Evolutionary conservation across 176 grass and related monocot genomes (phyloP).

Genomic region (Dendrocalamus sinicus): DNA sequence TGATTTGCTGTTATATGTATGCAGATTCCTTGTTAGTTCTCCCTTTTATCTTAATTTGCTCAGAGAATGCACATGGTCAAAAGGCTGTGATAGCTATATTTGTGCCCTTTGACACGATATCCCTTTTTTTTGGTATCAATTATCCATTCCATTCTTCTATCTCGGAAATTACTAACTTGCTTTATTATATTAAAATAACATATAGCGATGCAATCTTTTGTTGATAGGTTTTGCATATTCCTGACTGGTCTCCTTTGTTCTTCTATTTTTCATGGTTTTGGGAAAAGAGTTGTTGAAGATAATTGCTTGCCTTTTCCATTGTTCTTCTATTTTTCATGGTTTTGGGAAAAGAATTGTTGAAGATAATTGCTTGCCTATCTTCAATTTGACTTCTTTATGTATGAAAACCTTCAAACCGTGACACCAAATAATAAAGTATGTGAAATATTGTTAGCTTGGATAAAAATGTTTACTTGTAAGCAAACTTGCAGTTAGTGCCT

Average conservation of each 20-base stretch:
- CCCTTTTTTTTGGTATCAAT: background rate
- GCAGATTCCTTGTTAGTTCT: background rate
- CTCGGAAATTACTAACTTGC: background rate
- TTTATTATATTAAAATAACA: background rate
- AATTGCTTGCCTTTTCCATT: background rate
- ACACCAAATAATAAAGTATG: background rate
- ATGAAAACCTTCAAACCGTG: background rate
- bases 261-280: background rate
- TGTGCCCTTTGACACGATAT: background rate
- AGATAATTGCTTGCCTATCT: background rate
- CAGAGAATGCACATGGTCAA: background rate
- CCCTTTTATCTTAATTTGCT: background rate
- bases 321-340: background rate
- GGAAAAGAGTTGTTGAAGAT: background rate
- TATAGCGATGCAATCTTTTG: background rate
- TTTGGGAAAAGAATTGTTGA: background rate
- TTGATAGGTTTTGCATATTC: background rate
- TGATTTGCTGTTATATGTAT: slow-evolving; percentile 8
- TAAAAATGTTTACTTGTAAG: background rate
- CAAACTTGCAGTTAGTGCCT: background rate
- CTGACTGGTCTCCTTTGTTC: background rate
- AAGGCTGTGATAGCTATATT: background rate
- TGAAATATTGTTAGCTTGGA: slow-evolving; percentile 2
- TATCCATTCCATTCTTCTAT: background rate
- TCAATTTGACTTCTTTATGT: background rate